Base-by-base conservation (phyloP, 257 asterid species). In the Primulina huaijiensis region DNA sequence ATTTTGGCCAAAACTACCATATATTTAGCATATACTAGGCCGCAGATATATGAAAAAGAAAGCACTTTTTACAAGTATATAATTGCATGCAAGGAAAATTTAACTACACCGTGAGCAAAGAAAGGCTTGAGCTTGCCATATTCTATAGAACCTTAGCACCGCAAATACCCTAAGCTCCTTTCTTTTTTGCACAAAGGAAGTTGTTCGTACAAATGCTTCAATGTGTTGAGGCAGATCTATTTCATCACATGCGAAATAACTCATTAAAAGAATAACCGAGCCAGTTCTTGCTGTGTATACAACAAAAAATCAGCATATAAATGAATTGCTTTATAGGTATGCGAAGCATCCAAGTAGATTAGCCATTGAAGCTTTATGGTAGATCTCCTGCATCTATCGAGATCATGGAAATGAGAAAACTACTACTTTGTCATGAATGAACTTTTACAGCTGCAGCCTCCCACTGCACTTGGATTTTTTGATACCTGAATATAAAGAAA, bases 401-500 rank as follows among this genome's bases (percentile, higher is more conserved):
- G 27, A 63, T 57, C 61, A 53, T 21, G 23, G 37, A 73, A 33
- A 56, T 50, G 21, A 19, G 21, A 27, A 65, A 62, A 31, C 53
- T 60, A 67, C 76, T 76, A 81, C 78, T 87, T 81, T 75, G 85
- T 89, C 87, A 87, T 86, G 61, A 92, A 90, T 46, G 97, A 92
- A 70, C 92, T 90, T 80, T 92, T 92, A 73, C 98, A 92, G 90
- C 96, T 82, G 82, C 98, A 92, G 67, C 97, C 97, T 65, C 97
- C 98, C 65, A 88, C 90, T 14, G 98, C 98, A 72, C 97, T 92
- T 73, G 98, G 98, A 78, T 92, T 92, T 52, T 82, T 62, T 0
- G 98, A 88, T 58, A 92, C 98, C 98, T 92, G 81, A 74, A 80
- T 21, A 68, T 56, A 60, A 9, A 62, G 20, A 67, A 38, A 52